Evolutionary conservation across 805 yeast genomes (phyloP).

Genomic region (Danielozyma ontarioensis): DNA sequence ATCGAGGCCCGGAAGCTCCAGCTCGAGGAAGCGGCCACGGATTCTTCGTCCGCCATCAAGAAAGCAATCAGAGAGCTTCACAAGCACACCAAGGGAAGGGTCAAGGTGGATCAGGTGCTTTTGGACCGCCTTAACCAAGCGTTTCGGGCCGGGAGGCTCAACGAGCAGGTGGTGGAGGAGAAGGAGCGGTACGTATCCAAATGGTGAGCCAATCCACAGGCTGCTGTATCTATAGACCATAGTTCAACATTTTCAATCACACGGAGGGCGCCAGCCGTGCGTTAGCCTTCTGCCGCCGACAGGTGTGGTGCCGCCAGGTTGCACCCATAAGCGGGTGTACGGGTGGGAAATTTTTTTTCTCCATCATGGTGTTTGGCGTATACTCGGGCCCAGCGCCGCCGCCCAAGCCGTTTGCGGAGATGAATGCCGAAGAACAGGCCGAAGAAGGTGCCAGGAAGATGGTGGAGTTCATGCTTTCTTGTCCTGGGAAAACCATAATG

Average conservation of each 20-base stretch:
- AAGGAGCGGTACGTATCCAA: constrained; percentile 4
- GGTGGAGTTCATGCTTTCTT: constrained; percentile 81
- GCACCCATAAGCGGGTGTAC: too few species aligned
- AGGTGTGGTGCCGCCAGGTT: too few species aligned
- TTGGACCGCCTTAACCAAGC: constrained; percentile 6
- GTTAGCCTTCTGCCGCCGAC: too few species aligned
- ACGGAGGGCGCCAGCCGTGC: too few species aligned
- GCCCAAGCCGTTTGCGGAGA: constrained; percentile 52
- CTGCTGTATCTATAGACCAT: too few species aligned
- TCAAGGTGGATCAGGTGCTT: constrained; percentile 5
- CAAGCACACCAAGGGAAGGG: constrained; percentile 7
- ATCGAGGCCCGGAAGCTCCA: constrained; percentile 1
- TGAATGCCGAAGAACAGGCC: constrained; percentile 91
- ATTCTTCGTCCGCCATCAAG: constrained; percentile 1
- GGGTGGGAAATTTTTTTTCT: too few species aligned
- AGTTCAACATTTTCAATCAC: too few species aligned
- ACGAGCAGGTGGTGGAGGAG: constrained; percentile 9
- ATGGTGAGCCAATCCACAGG: constrained; percentile 4
- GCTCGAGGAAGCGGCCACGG: too few species aligned
- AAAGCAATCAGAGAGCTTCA: constrained; percentile 4
- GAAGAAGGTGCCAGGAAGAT: constrained; percentile 82
- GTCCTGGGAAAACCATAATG: constrained; percentile 90
- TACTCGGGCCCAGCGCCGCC: constrained; percentile 30
- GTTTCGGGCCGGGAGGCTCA: constrained; percentile 4
- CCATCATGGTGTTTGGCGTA: constrained; percentile 33